These are phyloP conservation scores for Hippophae tibetana DNA, from an alignment of 306 rosid genomes.

Conservation along the genomic window DNA sequence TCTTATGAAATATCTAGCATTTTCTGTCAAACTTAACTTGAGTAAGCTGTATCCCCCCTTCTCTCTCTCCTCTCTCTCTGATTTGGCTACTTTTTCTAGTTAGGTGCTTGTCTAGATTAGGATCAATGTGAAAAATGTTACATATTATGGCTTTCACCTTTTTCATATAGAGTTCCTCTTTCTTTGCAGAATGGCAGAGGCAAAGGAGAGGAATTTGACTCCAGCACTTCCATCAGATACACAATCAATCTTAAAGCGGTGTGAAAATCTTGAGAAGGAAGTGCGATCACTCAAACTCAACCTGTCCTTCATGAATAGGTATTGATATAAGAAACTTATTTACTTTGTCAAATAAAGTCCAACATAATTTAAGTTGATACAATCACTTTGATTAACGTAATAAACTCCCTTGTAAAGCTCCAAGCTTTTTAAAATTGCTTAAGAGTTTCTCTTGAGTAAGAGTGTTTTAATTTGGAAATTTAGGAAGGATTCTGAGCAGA, in stretches of 20 bases:
- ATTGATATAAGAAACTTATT: conserved; percentile 5
- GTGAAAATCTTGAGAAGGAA: conserved; percentile 93
- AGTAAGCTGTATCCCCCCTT: too few species aligned
- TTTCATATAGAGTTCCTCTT: conserved; percentile 10
- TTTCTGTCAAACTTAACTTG: too few species aligned
- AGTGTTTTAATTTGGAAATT: conserved; percentile 6
- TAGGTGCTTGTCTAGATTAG: too few species aligned
- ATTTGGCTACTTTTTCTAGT: too few species aligned
- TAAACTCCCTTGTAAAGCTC: not conserved
- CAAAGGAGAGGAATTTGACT: conserved; percentile 75
- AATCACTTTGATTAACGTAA: not conserved
- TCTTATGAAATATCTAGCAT: too few species aligned
- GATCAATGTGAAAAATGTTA: not conserved
- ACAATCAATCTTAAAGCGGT: conserved; percentile 75
- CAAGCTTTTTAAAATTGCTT: not conserved
- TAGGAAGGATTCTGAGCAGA: conserved; percentile 99
- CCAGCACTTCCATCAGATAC: conserved; percentile 78
- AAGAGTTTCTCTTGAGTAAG: not conserved
- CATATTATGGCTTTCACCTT: not conserved
- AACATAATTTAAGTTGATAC: not conserved
- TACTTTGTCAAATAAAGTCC: conserved; percentile 2
- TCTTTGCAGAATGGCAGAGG: conserved; percentile 87
- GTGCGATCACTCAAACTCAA: conserved; percentile 81
- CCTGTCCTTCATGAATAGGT: conserved; percentile 95
- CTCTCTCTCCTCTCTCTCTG: too few species aligned